Conservation (phyloP, 2,329 filamentous ascomycete species). For the Lasiodiplodia theobromae region DNA sequence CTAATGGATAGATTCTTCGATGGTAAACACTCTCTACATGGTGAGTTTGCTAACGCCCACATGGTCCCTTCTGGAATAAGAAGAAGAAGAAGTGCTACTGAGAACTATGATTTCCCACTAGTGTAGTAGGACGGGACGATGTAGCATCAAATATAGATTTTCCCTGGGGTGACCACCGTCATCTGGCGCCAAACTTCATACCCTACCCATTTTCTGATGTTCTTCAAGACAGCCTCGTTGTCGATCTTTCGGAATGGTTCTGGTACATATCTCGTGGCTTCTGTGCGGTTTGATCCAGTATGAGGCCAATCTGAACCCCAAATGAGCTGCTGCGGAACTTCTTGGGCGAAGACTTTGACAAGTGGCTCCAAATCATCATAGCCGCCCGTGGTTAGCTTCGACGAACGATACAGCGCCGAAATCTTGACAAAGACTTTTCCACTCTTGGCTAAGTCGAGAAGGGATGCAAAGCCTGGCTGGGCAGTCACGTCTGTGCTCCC, state of each 20-base stretch:
- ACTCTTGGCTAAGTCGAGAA: not conserved
- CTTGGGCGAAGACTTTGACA: not conserved
- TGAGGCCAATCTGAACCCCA: constrained; percentile 19
- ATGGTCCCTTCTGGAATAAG: too few species aligned
- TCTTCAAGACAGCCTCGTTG: not conserved
- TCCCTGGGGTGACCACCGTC: not conserved
- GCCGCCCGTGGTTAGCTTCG: not conserved
- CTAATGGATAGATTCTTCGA: too few species aligned
- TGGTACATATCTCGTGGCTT: not conserved
- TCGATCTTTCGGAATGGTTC: constrained; percentile 3
- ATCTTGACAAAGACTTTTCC: constrained; percentile 10
- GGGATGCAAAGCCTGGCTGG: constrained; percentile 3
- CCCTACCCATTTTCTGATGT: constrained; percentile 3
- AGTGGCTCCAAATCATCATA: not conserved
- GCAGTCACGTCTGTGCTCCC: not conserved
- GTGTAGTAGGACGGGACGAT: not conserved
- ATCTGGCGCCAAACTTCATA: not conserved
- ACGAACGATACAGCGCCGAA: constrained; percentile 8
- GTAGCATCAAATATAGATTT: constrained; percentile 27
- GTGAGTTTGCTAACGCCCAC: too few species aligned
- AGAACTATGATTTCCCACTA: too few species aligned
- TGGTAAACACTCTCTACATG: too few species aligned
- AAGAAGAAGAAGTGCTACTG: too few species aligned
- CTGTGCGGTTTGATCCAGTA: not conserved
- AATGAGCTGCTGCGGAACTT: constrained; percentile 1